phyloP scores from a whole-genome alignment of 2,329 filamentous ascomycete genomes.

The Dryadomyces quercus-mongolicae region DNA sequence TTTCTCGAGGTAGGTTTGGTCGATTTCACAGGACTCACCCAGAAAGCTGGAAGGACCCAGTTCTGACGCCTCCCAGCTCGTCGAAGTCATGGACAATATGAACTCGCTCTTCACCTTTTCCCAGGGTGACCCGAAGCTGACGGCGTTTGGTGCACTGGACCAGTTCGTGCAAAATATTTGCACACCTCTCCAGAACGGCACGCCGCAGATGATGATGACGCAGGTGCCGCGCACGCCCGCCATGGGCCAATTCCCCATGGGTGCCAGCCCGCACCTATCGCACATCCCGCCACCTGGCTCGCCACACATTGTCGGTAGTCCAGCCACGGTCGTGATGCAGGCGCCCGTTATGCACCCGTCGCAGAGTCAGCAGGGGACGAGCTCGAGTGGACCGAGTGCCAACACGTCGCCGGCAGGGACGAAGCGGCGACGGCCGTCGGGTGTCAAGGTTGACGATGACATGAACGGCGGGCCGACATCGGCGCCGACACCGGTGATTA shows the following conservation, averaged over 20 bases:
- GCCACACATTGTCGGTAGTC: constrained; percentile 44
- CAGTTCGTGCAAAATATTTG: constrained; percentile 41
- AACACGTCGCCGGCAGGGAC: constrained; percentile 53
- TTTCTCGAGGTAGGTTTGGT: constrained; percentile 45
- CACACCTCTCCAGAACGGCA: constrained; percentile 23
- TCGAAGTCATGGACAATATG: constrained; percentile 56
- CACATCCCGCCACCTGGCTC: constrained; percentile 51
- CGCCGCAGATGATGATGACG: constrained; percentile 33
- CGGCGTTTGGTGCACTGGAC: constrained; percentile 46
- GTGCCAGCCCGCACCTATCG: constrained; percentile 45
- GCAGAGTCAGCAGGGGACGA: constrained; percentile 56
- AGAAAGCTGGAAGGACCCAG: background rate
- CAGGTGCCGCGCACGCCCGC: constrained; percentile 40
- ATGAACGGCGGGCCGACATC: constrained; percentile 22
- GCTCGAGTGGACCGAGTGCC: constrained; percentile 52
- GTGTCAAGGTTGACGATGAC: constrained; percentile 46
- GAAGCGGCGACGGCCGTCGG: constrained; percentile 44
- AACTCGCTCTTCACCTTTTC: constrained; percentile 49
- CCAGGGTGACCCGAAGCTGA: constrained; percentile 39
- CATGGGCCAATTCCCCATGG: constrained; percentile 46
- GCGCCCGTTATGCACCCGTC: constrained; percentile 55
- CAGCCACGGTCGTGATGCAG: constrained; percentile 49
- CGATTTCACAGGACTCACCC: no score
- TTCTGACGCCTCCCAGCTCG: constrained; percentile 30
- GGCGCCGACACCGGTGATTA: constrained; percentile 34